A percentile compares a stretch with the other conserved stretches of the same genome.
Evolutionary conservation across 305 asterid species (phyloP).

Genomic region (Fraxinus albicans): DNA sequence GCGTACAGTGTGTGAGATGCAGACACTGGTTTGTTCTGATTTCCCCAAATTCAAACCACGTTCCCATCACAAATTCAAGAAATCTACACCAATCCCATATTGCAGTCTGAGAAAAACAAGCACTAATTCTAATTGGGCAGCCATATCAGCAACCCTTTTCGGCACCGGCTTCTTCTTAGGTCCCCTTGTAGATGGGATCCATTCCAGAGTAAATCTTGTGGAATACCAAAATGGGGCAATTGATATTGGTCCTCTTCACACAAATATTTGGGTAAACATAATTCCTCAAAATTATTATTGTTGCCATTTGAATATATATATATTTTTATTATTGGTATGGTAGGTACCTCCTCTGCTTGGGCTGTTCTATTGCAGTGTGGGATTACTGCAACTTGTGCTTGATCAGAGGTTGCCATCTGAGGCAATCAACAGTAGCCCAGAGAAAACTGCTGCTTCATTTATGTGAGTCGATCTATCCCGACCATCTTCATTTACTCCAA

Average conservation of each 20-base stretch:
- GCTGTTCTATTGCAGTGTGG: constrained; percentile 59
- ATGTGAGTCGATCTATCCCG: constrained; percentile 30
- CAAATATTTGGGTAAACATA: constrained; percentile 55
- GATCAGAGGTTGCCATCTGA: constrained; percentile 38
- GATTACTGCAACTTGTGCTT: constrained; percentile 50
- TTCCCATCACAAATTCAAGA: constrained; percentile 3
- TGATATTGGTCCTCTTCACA: constrained; percentile 70
- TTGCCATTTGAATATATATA: not conserved
- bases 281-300: not conserved
- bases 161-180: constrained; percentile 61
- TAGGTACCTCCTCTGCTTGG: constrained; percentile 75
- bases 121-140: constrained; percentile 36
- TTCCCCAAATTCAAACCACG: constrained; percentile 4
- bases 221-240: constrained; percentile 66
- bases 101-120: constrained; percentile 23
- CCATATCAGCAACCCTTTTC: constrained; percentile 46
- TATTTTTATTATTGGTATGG: not conserved
- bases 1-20: constrained; percentile 20
- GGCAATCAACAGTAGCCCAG: constrained; percentile 23
- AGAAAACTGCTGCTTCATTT: constrained; percentile 41
- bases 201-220: constrained; percentile 66
- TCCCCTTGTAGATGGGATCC: constrained; percentile 66
- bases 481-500: not conserved
- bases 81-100: not conserved
- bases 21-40: constrained; percentile 18